These are phyloP conservation scores for Erythrophleum fordii DNA, from an alignment of 306 rosid species.

Conservation along the genomic window DNA sequence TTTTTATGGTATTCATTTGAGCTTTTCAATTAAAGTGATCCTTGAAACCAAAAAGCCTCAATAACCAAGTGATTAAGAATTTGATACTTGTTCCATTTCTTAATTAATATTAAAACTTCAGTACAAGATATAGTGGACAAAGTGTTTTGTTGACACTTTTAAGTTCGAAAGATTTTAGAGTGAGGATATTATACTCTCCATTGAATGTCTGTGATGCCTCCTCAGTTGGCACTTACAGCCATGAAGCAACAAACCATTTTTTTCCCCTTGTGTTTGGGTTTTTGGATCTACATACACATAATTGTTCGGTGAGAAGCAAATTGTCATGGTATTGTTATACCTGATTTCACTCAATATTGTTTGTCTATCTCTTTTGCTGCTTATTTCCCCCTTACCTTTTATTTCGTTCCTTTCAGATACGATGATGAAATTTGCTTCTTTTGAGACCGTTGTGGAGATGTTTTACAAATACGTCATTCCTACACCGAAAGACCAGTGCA, in stretches of 20 bases:
- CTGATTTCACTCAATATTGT: neutral
- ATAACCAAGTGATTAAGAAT: too few relatives aligned
- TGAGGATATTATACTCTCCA: neutral
- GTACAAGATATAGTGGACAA: too few relatives aligned
- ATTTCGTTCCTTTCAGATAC: slow-evolving; percentile 52
- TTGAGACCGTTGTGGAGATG: slow-evolving; percentile 71
- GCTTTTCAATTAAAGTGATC: too few relatives aligned
- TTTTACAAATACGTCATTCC: slow-evolving; percentile 68
- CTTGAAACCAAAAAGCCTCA: too few relatives aligned
- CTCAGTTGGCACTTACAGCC: neutral
- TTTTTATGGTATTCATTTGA: too few relatives aligned
- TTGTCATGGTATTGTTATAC: neutral
- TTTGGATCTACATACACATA: neutral
- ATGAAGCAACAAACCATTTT: neutral
- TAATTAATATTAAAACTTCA: too few relatives aligned
- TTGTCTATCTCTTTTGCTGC: neutral
- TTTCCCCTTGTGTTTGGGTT: neutral
- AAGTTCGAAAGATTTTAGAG: too few relatives aligned
- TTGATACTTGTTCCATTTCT: too few relatives aligned
- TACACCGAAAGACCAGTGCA: slow-evolving; percentile 68
- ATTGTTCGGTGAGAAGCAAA: neutral
- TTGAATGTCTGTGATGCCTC: neutral
- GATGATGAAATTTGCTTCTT: slow-evolving; percentile 85
- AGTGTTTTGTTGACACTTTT: too few relatives aligned
- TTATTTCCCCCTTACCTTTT: neutral